Evolutionary conservation across 1,284 basidiomycete genomes (phyloP), one percentile per base, ranked within the genome.

Genomic region (Apiotrichum montevideense): DNA sequence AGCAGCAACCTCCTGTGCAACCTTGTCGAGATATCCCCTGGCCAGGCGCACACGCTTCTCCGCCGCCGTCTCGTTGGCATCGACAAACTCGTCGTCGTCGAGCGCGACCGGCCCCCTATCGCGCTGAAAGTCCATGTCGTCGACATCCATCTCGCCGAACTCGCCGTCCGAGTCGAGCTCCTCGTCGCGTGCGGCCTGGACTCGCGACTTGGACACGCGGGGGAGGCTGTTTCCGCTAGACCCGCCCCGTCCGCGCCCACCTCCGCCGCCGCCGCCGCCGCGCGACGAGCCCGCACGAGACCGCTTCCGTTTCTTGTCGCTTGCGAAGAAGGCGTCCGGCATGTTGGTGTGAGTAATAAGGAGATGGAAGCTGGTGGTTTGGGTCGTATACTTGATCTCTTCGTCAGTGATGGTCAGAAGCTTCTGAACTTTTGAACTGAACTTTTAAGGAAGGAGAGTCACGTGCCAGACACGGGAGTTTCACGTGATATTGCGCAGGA

Each of bases 11-110:
- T 88, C 84, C 72, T 89, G 88, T 48, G 64, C 54, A 14, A 98
- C 85, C 57, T 83, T 87, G 57, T 93, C 85, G 46, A 99, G 78
- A 75, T 98, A 98, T 63, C 94, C 77, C 72, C 91, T 87, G 3
- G 95, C 94, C 33, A 98, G 78, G 57, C 96, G 79, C 10, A 98
- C 80, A 57, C 95, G 79, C 76, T 98, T 98, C 80, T 95, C 87
- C 0, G 92, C 93, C 0, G 93, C 91, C 1, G 94, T 98, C 79
- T 98, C 91, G 64, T 87, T 82, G 60, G 86, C 83, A 63, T 74
- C 69, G 7, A 72, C 65, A 46, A 68, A 60, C 59, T 90, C 85
- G 66, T 92, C 90, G 51, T 91, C 89, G 67, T 85, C 87, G 46
- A 80, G 81, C 58, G 83, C 83, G 21, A 80, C 78, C 33, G 68